Evolutionary conservation across 2,329 filamentous ascomycete genomes (phyloP), one percentile per base, ranked within the genome.

Genomic region (Fusarium tuaranense): DNA sequence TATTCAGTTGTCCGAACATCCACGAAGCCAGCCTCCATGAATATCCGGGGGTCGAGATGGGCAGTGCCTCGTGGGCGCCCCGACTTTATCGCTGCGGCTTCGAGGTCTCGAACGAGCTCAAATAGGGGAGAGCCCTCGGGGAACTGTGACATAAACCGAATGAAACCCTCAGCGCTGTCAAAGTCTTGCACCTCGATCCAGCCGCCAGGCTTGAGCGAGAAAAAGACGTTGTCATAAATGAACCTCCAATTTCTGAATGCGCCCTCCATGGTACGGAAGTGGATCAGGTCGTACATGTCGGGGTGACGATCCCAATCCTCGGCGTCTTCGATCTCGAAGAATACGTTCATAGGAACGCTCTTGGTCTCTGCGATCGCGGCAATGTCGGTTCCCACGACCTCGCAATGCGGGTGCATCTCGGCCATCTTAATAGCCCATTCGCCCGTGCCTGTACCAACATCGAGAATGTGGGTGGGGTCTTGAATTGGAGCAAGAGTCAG

Each of bases 301-400:
- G 84, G 79, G 5, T 86, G 84, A 16, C 88, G 86, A 68, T 89
- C 87, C 89, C 89, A 91, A 48, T 90, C 88, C 78, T 90, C 88
- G 55, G 88, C 89, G 74, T 91, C 88, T 73, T 91, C 88, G 7
- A 91, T 85, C 79, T 90, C 88, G 81, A 90, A 91, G 75, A 88
- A 89, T 44, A 90, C 86, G 70, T 91, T 91, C 76, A 87, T 86
- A 7, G 89, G 89, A 8, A 89, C 87, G 38, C 86, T 86, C 22
- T 84, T 85, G n/a, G 87, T 87, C 73, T 90, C 88, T 20, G 82
- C 82, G 59, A 90, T 88, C 68, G 89, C 88, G 18, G 88, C 87
- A 66, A 90, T 89, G 72, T 91, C 89, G 48, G 88, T 90, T 25
- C 89, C 89, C 7, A 88, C 87, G 6, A 91, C 87, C 74, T 91